Evolutionary conservation across 2,329 filamentous ascomycete genomes (phyloP), one percentile per base, ranked within the genome.

Genomic region (Fusarium sp.): DNA sequence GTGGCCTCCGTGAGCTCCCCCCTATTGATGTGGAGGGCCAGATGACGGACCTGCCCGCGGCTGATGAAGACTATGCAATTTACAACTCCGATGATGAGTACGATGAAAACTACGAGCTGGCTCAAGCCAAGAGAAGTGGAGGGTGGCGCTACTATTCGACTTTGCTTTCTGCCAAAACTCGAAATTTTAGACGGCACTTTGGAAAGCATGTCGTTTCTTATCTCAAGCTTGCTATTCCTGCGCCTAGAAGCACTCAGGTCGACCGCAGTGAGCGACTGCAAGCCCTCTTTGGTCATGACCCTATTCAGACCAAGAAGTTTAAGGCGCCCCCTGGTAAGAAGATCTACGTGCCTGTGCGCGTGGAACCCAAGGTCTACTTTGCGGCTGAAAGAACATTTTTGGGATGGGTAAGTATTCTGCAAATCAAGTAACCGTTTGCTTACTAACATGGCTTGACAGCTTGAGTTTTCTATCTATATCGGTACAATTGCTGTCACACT

Each of bases 301-400:
- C 90, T 82, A 85, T 91, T 30, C 85, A 87, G 70, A 84, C 80
- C 33, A 88, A 86, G 80, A 86, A 83, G 74, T 89, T 94, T 83
- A 91, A 90, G 79, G 92, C 93, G 12, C 93, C 93, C 15, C 91
- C 89, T 80, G 93, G 93, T 58, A 95, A 95, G 89, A 93, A 93
- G 80, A 98, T 99, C 64, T 95, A 98, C 77, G 96, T 99, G 27
- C 95, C 95, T 17, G 92, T 98, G 60, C 91, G 96, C 52, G 95
- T 99, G 37, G 96, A 99, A 81, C 96, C 96, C 37, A 99, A 99
- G 83, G 96, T 99, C 54, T 97, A 94, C 81, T 97, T 99, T 79
- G 96, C 96, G 26, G 95, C 94, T 2, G 96, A 99, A 82, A 90
- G 96, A 71, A 99, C 96, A 2, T 99, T 98, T 83, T 87, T 99